Base-by-base conservation (phyloP, 371 early-diverging fungal genomes). In the Catenaria anguillulae region DNA sequence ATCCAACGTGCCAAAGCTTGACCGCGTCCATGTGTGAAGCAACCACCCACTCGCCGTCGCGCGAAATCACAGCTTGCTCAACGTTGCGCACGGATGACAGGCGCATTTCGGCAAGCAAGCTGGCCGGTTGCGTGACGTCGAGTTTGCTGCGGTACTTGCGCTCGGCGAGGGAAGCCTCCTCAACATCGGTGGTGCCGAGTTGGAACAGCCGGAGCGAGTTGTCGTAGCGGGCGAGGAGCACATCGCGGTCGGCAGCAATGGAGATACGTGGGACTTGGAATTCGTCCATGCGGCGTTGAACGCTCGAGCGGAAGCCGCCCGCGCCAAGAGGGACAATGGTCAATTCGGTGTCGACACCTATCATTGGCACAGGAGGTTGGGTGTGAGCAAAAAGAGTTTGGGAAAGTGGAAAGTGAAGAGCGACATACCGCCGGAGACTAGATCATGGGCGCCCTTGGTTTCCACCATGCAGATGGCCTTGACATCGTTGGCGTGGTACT, bases 401-500 rank as follows among this genome's bases (percentile, higher is more conserved):
- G n/a, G n/a, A n/a, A n/a, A n/a, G n/a, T n/a, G n/a, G n/a, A n/a
- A n/a, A n/a, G n/a, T n/a, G n/a, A n/a, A n/a, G n/a, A n/a, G n/a
- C n/a, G n/a, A 40, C 10, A 17, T 24, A 64, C 93, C 93, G 43
- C 93, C 95, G 40, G 90, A 84, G 26, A 91, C 85, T 52, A 93
- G 67, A 0, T 82, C 75, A 45, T 85, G 84, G 36, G 80, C 73
- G 2, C 75, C 71, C 33, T 74, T 70, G 64, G 71, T 71, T 59
- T 83, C 83, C 69, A 81, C 77, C 26, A 90, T 70, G 5, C 86
- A 88, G 34, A 94, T 67, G 12, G 92, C 85, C 33, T 89, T 83
- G 50, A 92, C 89, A 69, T 93, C 96, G 68, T 95, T 93, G 40
- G 88, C 84, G 71, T 95, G 96, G 72, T 84, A 88, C 63, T 90